A percentile compares a stretch with the other conserved stretches of the same genome.
These are phyloP conservation scores for Saitozyma podzolica DNA, from an alignment of 768 basidiomycete genomes.

Conservation along the genomic window DNA sequence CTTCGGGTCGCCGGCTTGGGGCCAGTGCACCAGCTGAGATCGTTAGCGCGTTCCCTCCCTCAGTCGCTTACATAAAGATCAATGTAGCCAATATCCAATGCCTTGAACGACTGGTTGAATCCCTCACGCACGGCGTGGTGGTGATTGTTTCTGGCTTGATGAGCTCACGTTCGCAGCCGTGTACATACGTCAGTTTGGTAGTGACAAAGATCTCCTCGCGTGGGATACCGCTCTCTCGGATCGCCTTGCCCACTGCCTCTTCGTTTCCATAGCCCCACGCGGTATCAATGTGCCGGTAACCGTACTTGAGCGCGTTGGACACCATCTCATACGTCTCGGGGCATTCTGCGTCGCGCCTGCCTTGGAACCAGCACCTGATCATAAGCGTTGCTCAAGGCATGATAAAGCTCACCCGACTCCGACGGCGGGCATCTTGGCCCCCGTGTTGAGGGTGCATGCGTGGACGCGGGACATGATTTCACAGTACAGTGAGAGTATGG, in stretches of 20 bases:
- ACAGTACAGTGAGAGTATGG: no score
- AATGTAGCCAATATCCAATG: conserved; percentile 72
- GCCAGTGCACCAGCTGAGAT: conserved; percentile 53
- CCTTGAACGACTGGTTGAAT: conserved; percentile 71
- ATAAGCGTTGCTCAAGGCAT: background rate
- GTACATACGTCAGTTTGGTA: conserved; percentile 23
- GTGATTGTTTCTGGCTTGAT: background rate
- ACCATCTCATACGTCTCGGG: conserved; percentile 63
- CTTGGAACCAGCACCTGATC: conserved; percentile 33
- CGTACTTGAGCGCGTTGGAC: conserved; percentile 63
- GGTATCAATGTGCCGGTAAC: conserved; percentile 82
- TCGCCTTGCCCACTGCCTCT: conserved; percentile 54
- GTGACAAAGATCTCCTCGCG: conserved; percentile 35
- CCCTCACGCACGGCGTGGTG: conserved; percentile 64
- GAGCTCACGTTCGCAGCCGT: no score
- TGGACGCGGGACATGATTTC: conserved; percentile 54
- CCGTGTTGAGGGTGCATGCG: conserved; percentile 56
- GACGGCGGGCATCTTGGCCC: conserved; percentile 67
- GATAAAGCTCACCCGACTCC: conserved; percentile 59
- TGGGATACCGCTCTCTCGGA: conserved; percentile 37
- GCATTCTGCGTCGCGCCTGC: conserved; percentile 68
- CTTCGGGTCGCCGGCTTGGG: background rate
- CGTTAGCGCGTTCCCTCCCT: no score
- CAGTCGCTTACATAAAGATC: conserved; percentile 62
- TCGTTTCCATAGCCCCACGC: conserved; percentile 78